Evolutionary conservation across 2,329 filamentous ascomycete genomes (phyloP).

Genomic region (Lasiodiplodia theobromae): DNA sequence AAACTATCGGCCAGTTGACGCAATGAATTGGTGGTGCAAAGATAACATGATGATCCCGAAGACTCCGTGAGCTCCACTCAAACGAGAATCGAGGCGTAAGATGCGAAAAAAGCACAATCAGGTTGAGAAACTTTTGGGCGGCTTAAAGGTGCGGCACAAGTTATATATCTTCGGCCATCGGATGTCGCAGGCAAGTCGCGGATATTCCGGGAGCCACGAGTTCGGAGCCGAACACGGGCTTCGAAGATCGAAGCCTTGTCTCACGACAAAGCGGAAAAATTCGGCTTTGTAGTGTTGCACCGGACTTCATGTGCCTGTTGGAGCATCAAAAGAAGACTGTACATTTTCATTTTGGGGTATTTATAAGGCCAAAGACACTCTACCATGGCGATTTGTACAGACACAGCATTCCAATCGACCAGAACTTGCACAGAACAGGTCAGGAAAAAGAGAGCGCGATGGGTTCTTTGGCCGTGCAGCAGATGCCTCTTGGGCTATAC

Average conservation of each 20-base stretch:
- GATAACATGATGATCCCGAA: background rate
- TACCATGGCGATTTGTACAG: background rate
- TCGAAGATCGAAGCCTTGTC: background rate
- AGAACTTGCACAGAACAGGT: background rate
- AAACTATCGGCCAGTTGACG: background rate
- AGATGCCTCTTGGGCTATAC: background rate
- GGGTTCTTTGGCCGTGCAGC: background rate
- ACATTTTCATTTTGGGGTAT: background rate
- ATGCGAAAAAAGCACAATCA: background rate
- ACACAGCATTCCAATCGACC: background rate
- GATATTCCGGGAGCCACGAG: background rate
- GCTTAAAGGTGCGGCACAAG: background rate
- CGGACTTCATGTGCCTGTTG: background rate
- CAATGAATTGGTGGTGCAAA: background rate
- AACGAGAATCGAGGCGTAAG: background rate
- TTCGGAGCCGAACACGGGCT: background rate
- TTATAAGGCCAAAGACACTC: background rate
- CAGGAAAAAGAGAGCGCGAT: background rate
- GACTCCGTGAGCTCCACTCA: background rate
- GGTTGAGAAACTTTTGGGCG: too few relatives aligned
- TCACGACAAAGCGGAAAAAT: background rate
- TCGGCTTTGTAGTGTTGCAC: background rate
- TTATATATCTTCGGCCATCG: background rate
- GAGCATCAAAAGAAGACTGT: too few relatives aligned
- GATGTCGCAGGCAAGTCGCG: background rate